Evolutionary conservation across 768 basidiomycete genomes (phyloP), one percentile per base, ranked within the genome.

Genomic region (Daedaleopsis sinensis): DNA sequence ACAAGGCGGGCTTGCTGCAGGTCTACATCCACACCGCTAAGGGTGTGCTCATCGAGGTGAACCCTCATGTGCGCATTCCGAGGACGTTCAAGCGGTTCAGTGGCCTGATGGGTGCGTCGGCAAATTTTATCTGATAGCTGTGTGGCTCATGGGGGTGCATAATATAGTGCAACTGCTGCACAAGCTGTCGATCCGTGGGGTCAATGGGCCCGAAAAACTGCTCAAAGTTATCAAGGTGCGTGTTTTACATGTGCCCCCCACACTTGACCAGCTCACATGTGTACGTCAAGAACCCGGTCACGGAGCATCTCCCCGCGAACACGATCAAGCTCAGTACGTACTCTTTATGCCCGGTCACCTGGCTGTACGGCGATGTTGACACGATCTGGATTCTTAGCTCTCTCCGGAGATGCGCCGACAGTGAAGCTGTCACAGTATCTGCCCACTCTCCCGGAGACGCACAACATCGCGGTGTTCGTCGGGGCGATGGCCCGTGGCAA

Each of bases 11-110:
- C 11, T 77, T 93, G 27, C 85, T 98, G 12, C 97, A 98, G 74
- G 95, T 99, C 18, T 99, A 96, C 78, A 96, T 99, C 62, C 96
- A 98, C 79, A 98, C 97, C 16, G 92, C 94, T 18, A 93, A 91
- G 69, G 95, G 95, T 42, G 92, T 95, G 13, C 84, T 99, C 49
- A 98, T 99, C 72, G 96, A 99, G 77, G 94, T 98, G 67, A 98
- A 99, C 74, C 97, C 97, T 2, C 91, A 93, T 76, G 95, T 98
- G 12, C 86, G 97, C 58, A 99, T 99, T 69, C 97, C 97, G 12
- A 84, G 97, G 64, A 99, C 97, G 13, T 98, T 99, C 77, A 99
- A 99, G 77, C 87, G 97, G 11, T 99, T 99, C 77, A 94, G 93
- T 59, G 97, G 97, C 21, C 80, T 99, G 65, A 99, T 99, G 97